phyloP scores from a whole-genome alignment of 2,329 filamentous ascomycete species.

The Fusarium robinianum region DNA sequence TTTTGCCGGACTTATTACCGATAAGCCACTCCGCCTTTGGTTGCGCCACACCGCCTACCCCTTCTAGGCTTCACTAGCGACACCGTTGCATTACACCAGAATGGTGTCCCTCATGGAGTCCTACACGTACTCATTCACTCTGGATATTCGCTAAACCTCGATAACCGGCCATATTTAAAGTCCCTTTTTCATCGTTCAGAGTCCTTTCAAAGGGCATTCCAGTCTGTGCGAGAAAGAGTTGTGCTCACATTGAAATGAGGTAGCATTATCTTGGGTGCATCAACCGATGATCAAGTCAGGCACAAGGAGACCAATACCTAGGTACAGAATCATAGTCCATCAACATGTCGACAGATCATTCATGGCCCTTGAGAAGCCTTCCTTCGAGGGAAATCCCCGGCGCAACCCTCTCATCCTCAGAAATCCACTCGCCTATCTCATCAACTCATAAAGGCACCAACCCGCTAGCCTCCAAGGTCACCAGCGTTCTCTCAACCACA shows the following conservation, averaged over 20 bases:
- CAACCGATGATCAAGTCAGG: conserved; percentile 2
- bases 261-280: conserved; percentile 3
- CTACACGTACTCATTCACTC: not conserved
- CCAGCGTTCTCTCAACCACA: conserved; percentile 84
- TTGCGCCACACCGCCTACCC: conserved; percentile 32
- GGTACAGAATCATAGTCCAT: conserved; percentile 3
- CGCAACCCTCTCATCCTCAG: conserved; percentile 70
- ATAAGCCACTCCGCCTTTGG: conserved; percentile 20
- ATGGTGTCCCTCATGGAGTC: conserved; percentile 9
- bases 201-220: too few relatives aligned
- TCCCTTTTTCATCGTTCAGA: not conserved
- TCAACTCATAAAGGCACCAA: conserved; percentile 52
- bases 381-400: conserved; percentile 34
- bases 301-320: not conserved
- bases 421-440: conserved; percentile 83
- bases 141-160: not conserved
- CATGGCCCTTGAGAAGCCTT: conserved; percentile 27
- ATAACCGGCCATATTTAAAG: not conserved
- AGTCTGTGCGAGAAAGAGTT: not conserved
- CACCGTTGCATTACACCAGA: conserved; percentile 30
- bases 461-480: conserved; percentile 80
- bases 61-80: conserved; percentile 27
- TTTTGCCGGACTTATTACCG: conserved; percentile 35
- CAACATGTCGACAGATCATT: conserved; percentile 29
- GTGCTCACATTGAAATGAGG: conserved; percentile 10